These are phyloP conservation scores for Scheffersomyces titani DNA, from an alignment of 1,139 yeast genomes.

Conservation along the genomic window DNA sequence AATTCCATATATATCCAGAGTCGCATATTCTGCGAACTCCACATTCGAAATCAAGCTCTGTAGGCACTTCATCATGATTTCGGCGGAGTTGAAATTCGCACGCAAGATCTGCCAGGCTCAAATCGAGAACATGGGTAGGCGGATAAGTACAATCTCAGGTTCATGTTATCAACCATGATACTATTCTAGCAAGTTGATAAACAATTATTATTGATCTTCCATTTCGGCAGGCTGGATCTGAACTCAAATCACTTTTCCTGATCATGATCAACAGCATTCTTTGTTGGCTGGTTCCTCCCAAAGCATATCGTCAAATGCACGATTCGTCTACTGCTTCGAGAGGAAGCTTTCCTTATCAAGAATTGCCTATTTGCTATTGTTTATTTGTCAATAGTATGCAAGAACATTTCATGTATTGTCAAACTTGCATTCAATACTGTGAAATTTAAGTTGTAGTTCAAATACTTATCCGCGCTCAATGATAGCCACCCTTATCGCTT, in stretches of 20 bases:
- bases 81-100: neutral
- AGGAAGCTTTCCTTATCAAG: neutral
- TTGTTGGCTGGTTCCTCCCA: neutral
- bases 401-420: neutral
- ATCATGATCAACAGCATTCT: neutral
- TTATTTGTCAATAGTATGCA: neutral
- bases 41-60: neutral
- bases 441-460: neutral
- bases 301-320: neutral
- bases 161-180: too few species aligned
- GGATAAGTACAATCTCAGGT: neutral
- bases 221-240: neutral
- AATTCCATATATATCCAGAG: neutral
- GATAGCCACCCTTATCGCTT: neutral
- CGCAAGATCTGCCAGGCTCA: neutral
- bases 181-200: neutral
- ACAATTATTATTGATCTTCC: neutral
- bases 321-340: neutral
- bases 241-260: neutral
- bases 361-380: neutral
- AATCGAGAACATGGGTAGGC: neutral
- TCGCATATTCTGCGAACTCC: neutral
- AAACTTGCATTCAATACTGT: neutral
- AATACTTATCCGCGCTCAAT: neutral
- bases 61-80: neutral